Conservation (phyloP, 495 filamentous ascomycete species). For the Hypomontagnella monticulosa region DNA sequence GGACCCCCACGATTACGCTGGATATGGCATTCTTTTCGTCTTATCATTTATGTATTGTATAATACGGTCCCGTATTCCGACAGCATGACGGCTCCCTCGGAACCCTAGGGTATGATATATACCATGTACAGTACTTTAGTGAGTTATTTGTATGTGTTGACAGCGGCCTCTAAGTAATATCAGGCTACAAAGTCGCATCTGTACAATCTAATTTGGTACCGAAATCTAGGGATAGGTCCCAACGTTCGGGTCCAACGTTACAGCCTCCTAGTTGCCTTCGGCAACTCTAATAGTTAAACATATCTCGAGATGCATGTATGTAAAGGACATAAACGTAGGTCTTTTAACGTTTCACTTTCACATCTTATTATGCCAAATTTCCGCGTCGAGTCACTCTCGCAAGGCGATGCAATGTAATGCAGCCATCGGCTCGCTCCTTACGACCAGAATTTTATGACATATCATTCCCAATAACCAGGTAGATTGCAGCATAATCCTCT, state of each 20-base stretch:
- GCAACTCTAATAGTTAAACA: background rate
- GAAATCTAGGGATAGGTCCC: background rate
- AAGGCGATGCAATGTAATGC: constrained; percentile 24
- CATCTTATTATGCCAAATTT: background rate
- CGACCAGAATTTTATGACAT: constrained; percentile 27
- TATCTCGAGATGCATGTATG: background rate
- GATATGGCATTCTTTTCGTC: constrained; percentile 35
- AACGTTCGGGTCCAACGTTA: constrained; percentile 20
- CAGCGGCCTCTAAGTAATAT: background rate
- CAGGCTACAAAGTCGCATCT: constrained; percentile 13
- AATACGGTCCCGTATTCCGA: background rate
- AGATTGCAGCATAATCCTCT: constrained; percentile 7
- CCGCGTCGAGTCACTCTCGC: constrained; percentile 14
- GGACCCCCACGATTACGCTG: constrained; percentile 29
- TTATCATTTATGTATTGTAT: background rate
- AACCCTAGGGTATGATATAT: background rate
- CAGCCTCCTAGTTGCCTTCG: constrained; percentile 5
- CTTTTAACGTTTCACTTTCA: constrained; percentile 4
- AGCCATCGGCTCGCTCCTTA: constrained; percentile 1
- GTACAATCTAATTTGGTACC: constrained; percentile 5
- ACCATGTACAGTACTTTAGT: background rate
- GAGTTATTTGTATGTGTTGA: background rate
- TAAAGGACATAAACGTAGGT: background rate
- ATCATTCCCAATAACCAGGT: constrained; percentile 41
- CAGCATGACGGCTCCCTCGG: no score